Base-by-base conservation (phyloP, 805 yeast species). In the Teunomyces lycoperdinae region DNA sequence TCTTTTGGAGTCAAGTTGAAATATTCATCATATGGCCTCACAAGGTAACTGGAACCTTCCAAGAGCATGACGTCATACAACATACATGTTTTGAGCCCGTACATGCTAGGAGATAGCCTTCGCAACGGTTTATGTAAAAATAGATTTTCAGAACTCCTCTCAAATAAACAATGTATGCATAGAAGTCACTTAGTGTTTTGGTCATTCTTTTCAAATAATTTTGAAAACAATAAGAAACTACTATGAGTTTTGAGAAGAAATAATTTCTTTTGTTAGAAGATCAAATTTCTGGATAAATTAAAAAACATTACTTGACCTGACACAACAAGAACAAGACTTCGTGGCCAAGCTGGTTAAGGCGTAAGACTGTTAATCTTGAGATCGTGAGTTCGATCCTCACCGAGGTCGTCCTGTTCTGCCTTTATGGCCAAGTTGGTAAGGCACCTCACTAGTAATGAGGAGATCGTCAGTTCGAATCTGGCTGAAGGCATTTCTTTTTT, bases 281-380 rank as follows among this genome's bases (percentile, higher is more conserved):
- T 41, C 2, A 8, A 13, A 4, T 13, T 1, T 32, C n/a, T 0
- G 3, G n/a, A 13, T 32, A 13, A 17, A 32, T 7, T 13, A 16
- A 32, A 32, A 8, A 13, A 32, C 14, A 32, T 10, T 9, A 13
- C 10, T 13, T 8, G 14, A 8, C 5, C 10, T 32, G 8, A 8
- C n/a, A 20, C n/a, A 20, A 10, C 26, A 30, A 27, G 34, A 41
- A 41, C 17, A 44, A 26, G 56, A 48, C 56, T 52, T 46, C 56
- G 56, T 52, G 56, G 56, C 56, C 56, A 52, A 52, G 56, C 46
- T 52, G 56, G 56, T 42, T 52, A 52, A 52, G 56, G 56, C 56
- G 56, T 52, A 52, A 52, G 56, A 52, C 56, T 52, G 56, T 52
- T 52, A 52, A 52, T 52, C 56, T 52, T 52, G 46, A 52, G 56